Percentiles rank a stretch among this genome's conserved stretches.
Conservation (phyloP, 148 eudicot species). For the Vaccinium corymbosum region DNA sequence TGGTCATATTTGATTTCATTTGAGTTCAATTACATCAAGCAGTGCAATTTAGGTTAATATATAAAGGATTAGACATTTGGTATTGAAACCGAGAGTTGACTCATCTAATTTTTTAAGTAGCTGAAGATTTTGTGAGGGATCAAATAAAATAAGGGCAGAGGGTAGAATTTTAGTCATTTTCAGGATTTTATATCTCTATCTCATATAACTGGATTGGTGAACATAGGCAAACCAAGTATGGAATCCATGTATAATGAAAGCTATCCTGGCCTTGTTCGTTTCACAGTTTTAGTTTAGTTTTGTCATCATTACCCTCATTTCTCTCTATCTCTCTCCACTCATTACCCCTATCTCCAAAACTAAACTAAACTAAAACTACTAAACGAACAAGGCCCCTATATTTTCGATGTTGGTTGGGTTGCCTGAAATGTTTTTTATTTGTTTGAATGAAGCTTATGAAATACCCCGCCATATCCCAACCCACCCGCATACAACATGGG, state of each 20-base stretch:
- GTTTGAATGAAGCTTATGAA: neutral
- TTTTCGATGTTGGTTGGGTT: neutral
- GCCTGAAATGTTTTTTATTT: neutral
- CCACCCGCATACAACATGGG: too few relatives aligned
- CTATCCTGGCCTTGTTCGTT: neutral
- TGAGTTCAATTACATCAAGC: neutral
- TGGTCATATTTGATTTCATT: neutral
- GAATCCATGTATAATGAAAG: neutral
- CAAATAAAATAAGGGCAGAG: neutral
- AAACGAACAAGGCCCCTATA: neutral
- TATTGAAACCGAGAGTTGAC: neutral
- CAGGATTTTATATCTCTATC: too few relatives aligned
- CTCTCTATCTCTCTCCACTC: too few relatives aligned
- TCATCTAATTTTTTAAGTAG: neutral
- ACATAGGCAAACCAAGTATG: neutral
- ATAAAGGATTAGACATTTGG: neutral
- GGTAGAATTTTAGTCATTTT: neutral
- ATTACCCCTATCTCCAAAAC: too few relatives aligned
- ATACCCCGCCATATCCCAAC: neutral
- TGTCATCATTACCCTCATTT: too few relatives aligned
- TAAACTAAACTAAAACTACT: too few relatives aligned
- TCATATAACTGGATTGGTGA: neutral
- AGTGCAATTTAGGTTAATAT: neutral
- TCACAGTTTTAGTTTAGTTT: too few relatives aligned
- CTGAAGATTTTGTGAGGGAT: slow-evolving; percentile 5